A percentile compares a stretch with the other conserved stretches of the same genome.
Conservation (phyloP, 192 early-diverging fungal genomes). For the Linnemannia zychae region DNA sequence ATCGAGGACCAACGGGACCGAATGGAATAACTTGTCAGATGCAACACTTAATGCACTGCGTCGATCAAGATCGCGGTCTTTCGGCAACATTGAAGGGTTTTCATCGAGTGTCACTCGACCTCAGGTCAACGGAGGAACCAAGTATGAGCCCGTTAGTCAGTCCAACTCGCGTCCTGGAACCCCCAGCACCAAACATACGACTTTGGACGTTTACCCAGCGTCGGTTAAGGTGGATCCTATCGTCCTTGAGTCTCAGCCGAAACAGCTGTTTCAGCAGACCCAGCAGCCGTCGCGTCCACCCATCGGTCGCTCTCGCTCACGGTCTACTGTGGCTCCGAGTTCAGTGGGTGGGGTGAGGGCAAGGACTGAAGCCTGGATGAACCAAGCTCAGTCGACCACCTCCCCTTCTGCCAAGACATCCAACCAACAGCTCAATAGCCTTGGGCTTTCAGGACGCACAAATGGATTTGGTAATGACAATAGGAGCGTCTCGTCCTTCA, state of each 20-base stretch:
- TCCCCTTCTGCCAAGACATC: slow-evolving; percentile 1
- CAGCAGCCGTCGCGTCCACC: neutral
- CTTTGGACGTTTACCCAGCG: slow-evolving; percentile 5
- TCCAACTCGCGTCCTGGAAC: slow-evolving; percentile 3
- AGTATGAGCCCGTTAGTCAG: neutral
- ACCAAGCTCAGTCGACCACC: slow-evolving; percentile 18
- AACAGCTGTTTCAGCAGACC: neutral
- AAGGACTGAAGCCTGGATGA: slow-evolving; percentile 46
- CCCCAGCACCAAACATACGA: neutral
- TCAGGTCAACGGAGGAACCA: neutral
- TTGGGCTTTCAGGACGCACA: neutral
- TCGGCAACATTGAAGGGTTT: neutral
- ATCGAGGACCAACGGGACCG: neutral
- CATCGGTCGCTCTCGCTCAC: slow-evolving; percentile 25
- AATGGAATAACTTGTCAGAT: slow-evolving; percentile 17
- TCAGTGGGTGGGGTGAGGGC: slow-evolving; percentile 28
- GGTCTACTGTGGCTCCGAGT: slow-evolving; percentile 26
- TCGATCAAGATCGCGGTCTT: slow-evolving; percentile 19
- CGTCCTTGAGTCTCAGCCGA: neutral
- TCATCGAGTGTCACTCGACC: neutral
- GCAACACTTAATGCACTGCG: slow-evolving; percentile 13
- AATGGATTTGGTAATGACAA: neutral
- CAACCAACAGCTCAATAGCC: slow-evolving; percentile 6
- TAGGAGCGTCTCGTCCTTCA: neutral
- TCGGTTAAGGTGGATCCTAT: slow-evolving; percentile 13